Evolutionary conservation across 768 basidiomycete genomes (phyloP).

Genomic region (Daedaleopsis sinensis): DNA sequence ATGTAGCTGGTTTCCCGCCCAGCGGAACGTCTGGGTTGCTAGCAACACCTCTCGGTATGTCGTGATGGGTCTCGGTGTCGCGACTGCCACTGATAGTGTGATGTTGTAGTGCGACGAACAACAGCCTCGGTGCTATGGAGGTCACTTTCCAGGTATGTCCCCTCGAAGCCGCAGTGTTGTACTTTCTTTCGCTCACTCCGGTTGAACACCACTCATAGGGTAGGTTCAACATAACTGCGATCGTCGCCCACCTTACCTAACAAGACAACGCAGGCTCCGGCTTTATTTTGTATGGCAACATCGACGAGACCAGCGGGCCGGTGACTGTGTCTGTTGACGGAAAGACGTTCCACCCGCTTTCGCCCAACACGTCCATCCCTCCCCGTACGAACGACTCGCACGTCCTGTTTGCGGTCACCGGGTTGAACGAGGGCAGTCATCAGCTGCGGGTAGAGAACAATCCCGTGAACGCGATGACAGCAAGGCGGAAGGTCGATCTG

Average conservation of each 20-base stretch:
- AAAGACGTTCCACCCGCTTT: background rate
- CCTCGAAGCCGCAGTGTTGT: too few relatives aligned
- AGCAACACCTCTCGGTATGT: slow-evolving; percentile 9
- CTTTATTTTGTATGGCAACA: slow-evolving; percentile 12
- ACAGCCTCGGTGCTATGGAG: slow-evolving; percentile 5
- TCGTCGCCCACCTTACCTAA: background rate
- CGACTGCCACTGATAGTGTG: background rate
- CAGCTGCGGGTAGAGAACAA: slow-evolving; percentile 16
- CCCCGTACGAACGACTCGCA: background rate
- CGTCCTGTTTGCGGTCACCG: slow-evolving; percentile 6
- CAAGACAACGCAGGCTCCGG: slow-evolving; percentile 1
- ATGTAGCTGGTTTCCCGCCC: background rate
- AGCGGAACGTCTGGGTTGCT: slow-evolving; percentile 1
- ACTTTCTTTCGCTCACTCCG: background rate
- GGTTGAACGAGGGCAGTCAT: slow-evolving; percentile 4
- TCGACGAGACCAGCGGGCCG: slow-evolving; percentile 7
- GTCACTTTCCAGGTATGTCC: slow-evolving; percentile 16
- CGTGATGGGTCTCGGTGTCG: background rate
- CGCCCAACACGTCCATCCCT: slow-evolving; percentile 7
- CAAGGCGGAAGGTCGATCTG: slow-evolving; percentile 3
- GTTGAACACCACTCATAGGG: background rate
- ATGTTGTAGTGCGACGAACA: background rate
- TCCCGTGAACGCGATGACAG: background rate
- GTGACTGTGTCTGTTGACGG: slow-evolving; percentile 19
- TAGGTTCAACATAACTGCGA: background rate